Evolutionary conservation across 2,329 filamentous ascomycete species (phyloP), one percentile per base, ranked within the genome.

Genomic region (Cladosporium sp.): DNA sequence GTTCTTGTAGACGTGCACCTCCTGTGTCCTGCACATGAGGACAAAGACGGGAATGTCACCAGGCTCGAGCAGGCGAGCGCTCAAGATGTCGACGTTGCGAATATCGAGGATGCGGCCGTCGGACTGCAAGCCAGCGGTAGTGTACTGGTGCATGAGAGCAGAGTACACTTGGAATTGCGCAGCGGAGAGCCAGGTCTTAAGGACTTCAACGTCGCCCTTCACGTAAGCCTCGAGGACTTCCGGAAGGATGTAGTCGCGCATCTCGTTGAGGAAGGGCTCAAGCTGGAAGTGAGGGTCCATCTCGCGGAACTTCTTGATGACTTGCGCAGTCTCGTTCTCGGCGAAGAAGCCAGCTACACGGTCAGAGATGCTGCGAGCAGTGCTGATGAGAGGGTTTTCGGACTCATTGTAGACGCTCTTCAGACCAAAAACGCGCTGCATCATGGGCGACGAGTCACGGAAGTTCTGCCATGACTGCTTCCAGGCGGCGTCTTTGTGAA

Each of bases 401-500:
- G 94, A 97, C 76, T 99, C 94, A 65, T 96, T 88, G 77, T 97
- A 97, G 57, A 87, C 86, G 57, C 84, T 85, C 75, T 93, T 92
- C 76, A 96, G 84, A 70, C 81, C 85, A 76, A 96, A 97, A 61
- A 97, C 77, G 58, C 88, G 86, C 75, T 97, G 93, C 72, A 96
- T 90, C 59, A 97, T 76, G 66, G 88, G 91, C 75, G 88, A 96
- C 63, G 85, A 86, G 73, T 99, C 94, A 62, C 89, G 88, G 83
- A 97, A 99, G 52, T 94, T 89, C 68, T 88, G 85, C 94, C 94
- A 99, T n/a, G 91, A 91, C 74, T 97, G 93, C 77, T 96, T 97
- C 91, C 93, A 97, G 20, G 89, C 90, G 13, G 94, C 87, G 66
- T 99, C 94, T 76, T 99, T 99, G 81, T 99, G 94, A 0, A 99